Evolutionary conservation across 495 filamentous ascomycete genomes (phyloP), one percentile per base, ranked within the genome.

Genomic region (Hypoxylon fuscum): DNA sequence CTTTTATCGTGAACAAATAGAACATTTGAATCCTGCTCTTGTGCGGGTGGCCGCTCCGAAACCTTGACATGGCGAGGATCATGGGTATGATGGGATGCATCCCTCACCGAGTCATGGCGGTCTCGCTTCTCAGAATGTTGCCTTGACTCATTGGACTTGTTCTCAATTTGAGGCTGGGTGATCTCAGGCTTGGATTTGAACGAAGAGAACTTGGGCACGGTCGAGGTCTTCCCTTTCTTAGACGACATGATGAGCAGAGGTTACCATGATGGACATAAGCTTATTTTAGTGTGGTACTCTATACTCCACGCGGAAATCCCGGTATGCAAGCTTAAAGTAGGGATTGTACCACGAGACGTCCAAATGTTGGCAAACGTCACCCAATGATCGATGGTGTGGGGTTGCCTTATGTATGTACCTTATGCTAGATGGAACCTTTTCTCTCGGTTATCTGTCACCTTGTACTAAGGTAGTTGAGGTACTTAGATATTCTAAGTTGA

Each of bases 131-230:
- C 58, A 18, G 17, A 32, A 40, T 11, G 45, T 22, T 57, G 64
- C 11, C 25, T 68, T 53, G 61, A 53, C 34, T 63, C 55, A 59
- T 64, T 35, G 14, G 29, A 8, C 25, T 43, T 58, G 18, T 67
- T 49, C 44, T 73, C 48, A 15, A 17, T 48, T 48, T 23, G 27
- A 14, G 51, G 11, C 29, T 68, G 54, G 55, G 71, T 46, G 11
- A 68, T 44, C 38, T 73, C 55, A 50, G 69, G 55, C 42, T 81
- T 83, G 31, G 83, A 80, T 59, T 82, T 87, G 79, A 90, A 91
- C 58, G 88, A 90, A 38, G 78, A 78, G 61, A 91, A 91, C 38
- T 83, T 89, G 25, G 88, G 88, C 50, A 88, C 76, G 15, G 77
- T 50, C 22, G 68, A 72, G 17, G 47, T 69, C 54, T 72, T 73